Evolutionary conservation across 345 rosid species (phyloP).

Genomic region (Moricandia arvensis): DNA sequence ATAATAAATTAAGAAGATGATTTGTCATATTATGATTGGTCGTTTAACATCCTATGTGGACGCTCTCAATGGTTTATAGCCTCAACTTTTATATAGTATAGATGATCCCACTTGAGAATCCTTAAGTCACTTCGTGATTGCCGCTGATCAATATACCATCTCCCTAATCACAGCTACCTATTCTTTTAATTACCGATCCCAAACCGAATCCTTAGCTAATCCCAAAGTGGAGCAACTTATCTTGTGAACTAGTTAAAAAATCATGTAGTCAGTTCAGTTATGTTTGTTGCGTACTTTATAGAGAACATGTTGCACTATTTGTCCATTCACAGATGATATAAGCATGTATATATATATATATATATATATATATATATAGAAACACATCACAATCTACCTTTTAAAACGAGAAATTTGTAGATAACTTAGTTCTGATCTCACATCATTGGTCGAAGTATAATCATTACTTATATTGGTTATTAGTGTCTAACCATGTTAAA

Average conservation of each 20-base stretch:
- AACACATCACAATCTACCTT: background rate
- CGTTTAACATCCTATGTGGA: no score
- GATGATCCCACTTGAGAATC: conserved; percentile 23
- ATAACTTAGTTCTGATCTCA: background rate
- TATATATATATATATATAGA: background rate
- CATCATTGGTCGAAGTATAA: background rate
- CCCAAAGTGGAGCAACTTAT: background rate
- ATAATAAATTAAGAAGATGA: no score
- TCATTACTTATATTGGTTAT: background rate
- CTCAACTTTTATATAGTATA: no score
- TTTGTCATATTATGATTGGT: no score
- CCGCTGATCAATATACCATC: conserved; percentile 10
- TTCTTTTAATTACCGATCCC: background rate
- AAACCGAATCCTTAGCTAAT: background rate
- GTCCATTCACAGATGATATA: background rate
- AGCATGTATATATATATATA: background rate
- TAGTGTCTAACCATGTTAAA: no score
- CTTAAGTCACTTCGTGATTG: conserved; percentile 30
- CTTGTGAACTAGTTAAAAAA: background rate
- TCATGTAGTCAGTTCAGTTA: background rate
- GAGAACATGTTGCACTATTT: background rate
- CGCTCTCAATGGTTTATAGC: no score
- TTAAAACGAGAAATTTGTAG: background rate
- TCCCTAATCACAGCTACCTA: background rate
- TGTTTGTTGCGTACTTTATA: background rate